Evolutionary conservation across 495 filamentous ascomycete genomes (phyloP).

Genomic region (Staphylotrichum tortipilum): DNA sequence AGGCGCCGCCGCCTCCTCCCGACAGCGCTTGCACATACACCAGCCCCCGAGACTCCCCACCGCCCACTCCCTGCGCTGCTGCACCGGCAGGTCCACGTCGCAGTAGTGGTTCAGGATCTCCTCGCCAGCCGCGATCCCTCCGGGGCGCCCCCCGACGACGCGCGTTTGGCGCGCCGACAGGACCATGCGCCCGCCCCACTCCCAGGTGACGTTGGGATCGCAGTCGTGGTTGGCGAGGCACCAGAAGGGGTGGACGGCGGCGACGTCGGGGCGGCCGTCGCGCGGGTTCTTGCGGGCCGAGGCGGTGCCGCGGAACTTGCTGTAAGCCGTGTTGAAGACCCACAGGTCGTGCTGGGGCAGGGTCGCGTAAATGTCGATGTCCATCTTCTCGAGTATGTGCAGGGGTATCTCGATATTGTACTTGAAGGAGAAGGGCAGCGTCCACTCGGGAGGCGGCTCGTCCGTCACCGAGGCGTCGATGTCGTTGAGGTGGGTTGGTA

Average conservation of each 20-base stretch:
- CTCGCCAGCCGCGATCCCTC: slow-evolving; percentile 63
- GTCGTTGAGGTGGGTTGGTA: slow-evolving; percentile 40
- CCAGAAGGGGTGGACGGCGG: slow-evolving; percentile 53
- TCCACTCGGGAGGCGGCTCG: slow-evolving; percentile 49
- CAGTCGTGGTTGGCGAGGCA: slow-evolving; percentile 83
- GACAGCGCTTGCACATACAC: slow-evolving; percentile 77
- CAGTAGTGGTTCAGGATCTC: slow-evolving; percentile 93
- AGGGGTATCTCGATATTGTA: slow-evolving; percentile 74
- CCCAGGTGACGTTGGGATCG: slow-evolving; percentile 88
- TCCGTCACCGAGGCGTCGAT: slow-evolving; percentile 41
- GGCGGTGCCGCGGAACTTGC: slow-evolving; percentile 88
- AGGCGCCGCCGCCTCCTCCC: slow-evolving; percentile 33
- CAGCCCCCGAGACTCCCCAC: slow-evolving; percentile 71
- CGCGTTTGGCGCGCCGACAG: slow-evolving; percentile 46
- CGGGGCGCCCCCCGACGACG: slow-evolving; percentile 27
- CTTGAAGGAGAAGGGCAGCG: slow-evolving; percentile 82
- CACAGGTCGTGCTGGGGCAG: slow-evolving; percentile 68
- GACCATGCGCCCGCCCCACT: slow-evolving; percentile 79
- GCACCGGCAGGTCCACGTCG: slow-evolving; percentile 69
- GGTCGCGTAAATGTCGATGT: slow-evolving; percentile 68
- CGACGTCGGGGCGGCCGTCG: slow-evolving; percentile 70
- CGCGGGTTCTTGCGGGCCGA: slow-evolving; percentile 66
- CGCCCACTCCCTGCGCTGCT: slow-evolving; percentile 81
- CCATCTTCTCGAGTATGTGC: slow-evolving; percentile 85
- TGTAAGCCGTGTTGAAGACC: slow-evolving; percentile 86